Evolutionary conservation across 2,329 filamentous ascomycete species (phyloP).

Genomic region (Colletotrichum eleusines): DNA sequence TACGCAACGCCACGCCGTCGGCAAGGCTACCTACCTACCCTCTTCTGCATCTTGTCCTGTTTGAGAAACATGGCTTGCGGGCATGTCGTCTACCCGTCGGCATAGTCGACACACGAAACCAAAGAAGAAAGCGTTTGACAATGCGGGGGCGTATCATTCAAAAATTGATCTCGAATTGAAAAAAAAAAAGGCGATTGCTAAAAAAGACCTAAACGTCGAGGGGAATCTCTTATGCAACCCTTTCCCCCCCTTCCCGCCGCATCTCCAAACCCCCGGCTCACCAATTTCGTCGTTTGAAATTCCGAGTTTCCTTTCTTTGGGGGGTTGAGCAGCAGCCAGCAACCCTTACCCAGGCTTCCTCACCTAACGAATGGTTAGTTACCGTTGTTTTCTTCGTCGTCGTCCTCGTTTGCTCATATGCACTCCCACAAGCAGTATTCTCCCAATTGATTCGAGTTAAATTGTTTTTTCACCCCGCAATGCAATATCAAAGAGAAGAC

Average conservation of each 20-base stretch:
- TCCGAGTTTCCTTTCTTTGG: constrained; percentile 7
- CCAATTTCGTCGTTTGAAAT: not conserved
- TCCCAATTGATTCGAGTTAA: constrained; percentile 23
- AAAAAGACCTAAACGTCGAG: not conserved
- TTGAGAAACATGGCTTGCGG: too few relatives aligned
- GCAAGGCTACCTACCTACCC: constrained; percentile 18
- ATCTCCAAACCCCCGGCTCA: constrained; percentile 4
- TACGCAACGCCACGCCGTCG: constrained; percentile 19
- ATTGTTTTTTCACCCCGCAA: constrained; percentile 32
- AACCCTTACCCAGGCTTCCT: not conserved
- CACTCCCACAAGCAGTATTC: constrained; percentile 33
- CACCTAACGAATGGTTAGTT: constrained; percentile 14
- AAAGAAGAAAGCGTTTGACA: constrained; percentile 5
- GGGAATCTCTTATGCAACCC: constrained; percentile 25
- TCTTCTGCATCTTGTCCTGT: too few relatives aligned
- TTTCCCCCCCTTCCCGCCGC: constrained; percentile 8
- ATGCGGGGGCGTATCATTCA: constrained; percentile 25
- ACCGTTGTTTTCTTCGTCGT: not conserved
- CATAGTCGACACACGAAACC: not conserved
- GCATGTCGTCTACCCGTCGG: constrained; percentile 2
- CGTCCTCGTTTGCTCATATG: constrained; percentile 21
- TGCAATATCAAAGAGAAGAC: constrained; percentile 23
- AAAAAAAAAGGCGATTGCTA: not conserved
- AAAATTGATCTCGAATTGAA: not conserved
- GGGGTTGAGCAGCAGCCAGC: not conserved